These are phyloP conservation scores for Globisporangium recalcitrans DNA, from an alignment of 352 stramenopile species.

Conservation along the genomic window DNA sequence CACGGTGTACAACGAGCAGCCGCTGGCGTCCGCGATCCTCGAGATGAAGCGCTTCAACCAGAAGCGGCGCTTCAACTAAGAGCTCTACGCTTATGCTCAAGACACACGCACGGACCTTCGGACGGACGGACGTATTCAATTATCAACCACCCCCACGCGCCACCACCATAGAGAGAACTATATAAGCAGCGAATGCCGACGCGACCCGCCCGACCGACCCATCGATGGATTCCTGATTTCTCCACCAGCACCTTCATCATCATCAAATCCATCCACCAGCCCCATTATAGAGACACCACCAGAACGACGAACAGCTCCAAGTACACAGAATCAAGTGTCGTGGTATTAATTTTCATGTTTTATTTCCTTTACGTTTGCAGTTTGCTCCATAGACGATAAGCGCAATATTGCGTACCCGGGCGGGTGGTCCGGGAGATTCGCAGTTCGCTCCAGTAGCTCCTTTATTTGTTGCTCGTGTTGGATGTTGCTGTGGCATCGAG, in stretches of 20 bases:
- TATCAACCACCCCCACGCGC: slow-evolving; percentile 5
- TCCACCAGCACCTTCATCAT: background rate
- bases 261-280: slow-evolving; percentile 2
- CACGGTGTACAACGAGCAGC: slow-evolving; percentile 68
- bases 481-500: too few relatives aligned
- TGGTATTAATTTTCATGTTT: slow-evolving; percentile 5
- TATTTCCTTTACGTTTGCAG: background rate
- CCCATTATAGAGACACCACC: slow-evolving; percentile 11
- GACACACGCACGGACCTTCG: background rate
- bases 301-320: background rate
- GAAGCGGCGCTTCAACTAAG: slow-evolving; percentile 82
- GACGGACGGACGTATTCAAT: slow-evolving; percentile 4
- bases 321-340: slow-evolving; percentile 3
- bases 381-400: slow-evolving; percentile 2
- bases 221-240: slow-evolving; percentile 7
- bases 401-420: too few relatives aligned
- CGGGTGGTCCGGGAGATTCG: too few relatives aligned
- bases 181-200: slow-evolving; percentile 6
- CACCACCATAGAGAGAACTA: slow-evolving; percentile 2
- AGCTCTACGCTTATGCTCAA: background rate
- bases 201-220: too few relatives aligned
- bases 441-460: too few relatives aligned
- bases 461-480: too few relatives aligned
- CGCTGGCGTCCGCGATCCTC: slow-evolving; percentile 74
- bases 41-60: slow-evolving; percentile 90